phyloP scores from a whole-genome alignment of 148 eudicot genomes.

The Camellia sinensis region DNA sequence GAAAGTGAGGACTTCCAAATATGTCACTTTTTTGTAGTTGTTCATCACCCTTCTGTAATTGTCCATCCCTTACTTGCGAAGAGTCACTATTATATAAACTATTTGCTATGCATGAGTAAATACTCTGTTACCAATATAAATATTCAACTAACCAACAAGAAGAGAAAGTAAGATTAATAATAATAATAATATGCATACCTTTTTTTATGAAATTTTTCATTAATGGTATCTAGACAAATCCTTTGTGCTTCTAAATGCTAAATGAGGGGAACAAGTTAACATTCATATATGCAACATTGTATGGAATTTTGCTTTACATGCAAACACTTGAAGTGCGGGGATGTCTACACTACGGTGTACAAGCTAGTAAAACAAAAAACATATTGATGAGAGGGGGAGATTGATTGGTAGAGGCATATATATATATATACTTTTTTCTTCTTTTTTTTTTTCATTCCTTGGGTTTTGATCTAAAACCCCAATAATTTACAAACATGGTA shows the following conservation, averaged over 20 bases:
- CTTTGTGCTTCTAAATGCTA: conserved; percentile 4
- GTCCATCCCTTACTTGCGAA: not conserved
- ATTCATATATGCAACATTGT: not conserved
- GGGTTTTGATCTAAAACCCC: not conserved
- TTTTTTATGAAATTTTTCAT: not conserved
- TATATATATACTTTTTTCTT: too few relatives aligned
- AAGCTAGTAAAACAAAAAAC: too few relatives aligned
- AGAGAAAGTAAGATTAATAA: not conserved
- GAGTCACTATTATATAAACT: too few relatives aligned
- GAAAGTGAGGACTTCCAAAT: too few relatives aligned
- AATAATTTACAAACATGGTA: conserved; percentile 1
- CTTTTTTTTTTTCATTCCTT: not conserved
- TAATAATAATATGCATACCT: too few relatives aligned
- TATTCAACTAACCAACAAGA: not conserved
- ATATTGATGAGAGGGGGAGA: not conserved
- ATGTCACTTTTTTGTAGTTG: too few relatives aligned
- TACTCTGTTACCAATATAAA: not conserved
- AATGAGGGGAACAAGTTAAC: not conserved
- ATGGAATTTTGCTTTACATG: too few relatives aligned
- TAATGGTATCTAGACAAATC: not conserved
- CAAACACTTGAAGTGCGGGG: too few relatives aligned
- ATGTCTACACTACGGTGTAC: too few relatives aligned
- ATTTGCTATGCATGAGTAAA: too few relatives aligned
- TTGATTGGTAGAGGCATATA: not conserved
- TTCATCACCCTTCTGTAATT: too few relatives aligned